phyloP scores from a whole-genome alignment of 2,329 filamentous ascomycete species.

The Pseudocercospora macadamiae region DNA sequence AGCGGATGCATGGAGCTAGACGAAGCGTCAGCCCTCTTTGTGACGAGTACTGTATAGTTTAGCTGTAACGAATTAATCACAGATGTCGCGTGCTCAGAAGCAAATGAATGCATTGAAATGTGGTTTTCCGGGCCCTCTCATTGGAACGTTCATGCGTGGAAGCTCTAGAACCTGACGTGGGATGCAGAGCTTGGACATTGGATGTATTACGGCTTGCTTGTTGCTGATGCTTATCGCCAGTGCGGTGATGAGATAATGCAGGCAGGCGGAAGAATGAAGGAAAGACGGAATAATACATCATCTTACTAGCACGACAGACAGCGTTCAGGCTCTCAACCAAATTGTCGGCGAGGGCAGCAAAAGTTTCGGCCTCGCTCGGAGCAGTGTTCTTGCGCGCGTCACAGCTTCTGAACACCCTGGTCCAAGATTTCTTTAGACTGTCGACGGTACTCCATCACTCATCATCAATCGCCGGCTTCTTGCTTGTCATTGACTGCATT shows the following conservation, averaged over 20 bases:
- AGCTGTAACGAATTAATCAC: background rate
- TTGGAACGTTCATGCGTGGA: background rate
- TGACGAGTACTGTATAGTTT: conserved; percentile 1
- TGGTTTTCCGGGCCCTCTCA: too few species aligned
- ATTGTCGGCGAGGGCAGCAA: background rate
- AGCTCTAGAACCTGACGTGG: conserved; percentile 4
- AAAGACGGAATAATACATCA: background rate
- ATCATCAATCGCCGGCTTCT: too few species aligned
- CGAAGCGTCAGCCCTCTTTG: conserved; percentile 1
- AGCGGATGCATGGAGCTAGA: background rate
- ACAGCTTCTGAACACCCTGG: background rate
- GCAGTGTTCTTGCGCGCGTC: background rate
- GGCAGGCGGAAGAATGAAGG: background rate
- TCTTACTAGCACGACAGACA: background rate
- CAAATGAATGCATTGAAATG: background rate
- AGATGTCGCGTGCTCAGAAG: background rate
- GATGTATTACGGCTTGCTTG: too few species aligned
- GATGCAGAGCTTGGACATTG: too few species aligned
- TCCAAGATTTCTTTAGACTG: background rate
- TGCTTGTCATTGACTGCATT: too few species aligned
- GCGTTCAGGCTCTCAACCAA: background rate
- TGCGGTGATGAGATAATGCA: background rate
- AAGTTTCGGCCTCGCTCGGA: background rate
- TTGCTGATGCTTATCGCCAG: background rate
- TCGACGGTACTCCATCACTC: background rate